Base-by-base conservation (phyloP, 495 filamentous ascomycete species). In the Pyronema domesticum region DNA sequence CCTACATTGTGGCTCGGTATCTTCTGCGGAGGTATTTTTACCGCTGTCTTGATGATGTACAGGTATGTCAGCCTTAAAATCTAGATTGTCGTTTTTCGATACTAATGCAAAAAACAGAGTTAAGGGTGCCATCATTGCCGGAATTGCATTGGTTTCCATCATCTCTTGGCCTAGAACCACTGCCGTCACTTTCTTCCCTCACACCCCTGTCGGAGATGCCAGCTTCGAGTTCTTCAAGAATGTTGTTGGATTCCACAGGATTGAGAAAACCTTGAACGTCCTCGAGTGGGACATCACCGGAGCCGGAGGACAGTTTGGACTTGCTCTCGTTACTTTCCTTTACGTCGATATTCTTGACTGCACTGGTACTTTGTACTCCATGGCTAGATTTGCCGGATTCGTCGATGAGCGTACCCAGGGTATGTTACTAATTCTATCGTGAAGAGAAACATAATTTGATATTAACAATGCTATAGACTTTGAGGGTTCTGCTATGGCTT, bases 1-100 rank as follows among this genome's bases (percentile, higher is more conserved):
- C 80, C 83, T 8, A 79, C 78, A 1, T 76, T 89, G 75, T 89
- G 84, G 85, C 69, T 89, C 54, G 85, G 85, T 30, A 85, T 91
- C 55, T 87, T 89, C 71, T 82, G 80, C 55, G 83, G 85, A 42
- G 85, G 85, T 48, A 71, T 89, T 47, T 71, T 89, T 42, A 89
- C 85, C 6, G 74, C 77, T 6, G 65, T 86, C 52, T 68, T 89
- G 47, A 81, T 89, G 81, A 78, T 86, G 75, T 89, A 85, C 65
- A 35, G 52, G 52, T 54, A 7, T 18, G 52, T 17, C 23, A 36
- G 49, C 39, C 6, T 42, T 17, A 3, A 7, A 13, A 42, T 42
- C 11, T 17, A 42, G 7, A 17, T 42, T 13, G 1, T 7, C 39
- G 6, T 17, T 13, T 42, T 42, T 42, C 2, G 39, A 42, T 17